Base-by-base conservation (phyloP, 768 basidiomycete species). In the Pisolithus microcarpus region DNA sequence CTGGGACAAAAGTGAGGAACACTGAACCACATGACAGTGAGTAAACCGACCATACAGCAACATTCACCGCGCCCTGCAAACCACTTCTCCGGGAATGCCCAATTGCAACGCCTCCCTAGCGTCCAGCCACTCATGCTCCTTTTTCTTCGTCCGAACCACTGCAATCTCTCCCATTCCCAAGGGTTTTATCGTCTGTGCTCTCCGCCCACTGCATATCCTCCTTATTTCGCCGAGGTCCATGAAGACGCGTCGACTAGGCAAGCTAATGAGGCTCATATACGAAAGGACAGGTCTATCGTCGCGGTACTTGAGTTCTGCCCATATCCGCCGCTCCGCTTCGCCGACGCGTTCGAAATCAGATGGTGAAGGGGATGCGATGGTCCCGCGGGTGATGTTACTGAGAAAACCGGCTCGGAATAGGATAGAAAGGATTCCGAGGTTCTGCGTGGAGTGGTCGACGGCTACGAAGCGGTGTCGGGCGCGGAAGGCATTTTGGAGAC, bases 261-360 rank as follows among this genome's bases (percentile, higher is more conserved):
- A 84, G 69, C 85, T 88, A 58, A 98, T 75, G 65, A 95, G 79
- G 45, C 79, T 71, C 84, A 97, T 92, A 57, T 75, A 62, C 48
- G 71, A 74, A 54, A 99, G 74, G 19, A 97, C 91, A 5, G 93
- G 90, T 28, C 80, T 74, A 65, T 96, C 90, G 58, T 91, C 83
- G 46, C 95, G 80, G 72, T 95, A 94, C 71, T 99, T 99, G 57
- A 97, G 81, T 46, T 85, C 82, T 2, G 90, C 90, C 92, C 95
- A 96, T 68, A 98, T 88, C 36, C 92, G 81, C 30, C 78, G 77
- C 51, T 91, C 77, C 1, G 82, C 76, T 28, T 85, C 80, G 54
- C 75, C 71, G 10, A 76, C 83, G 2, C 61, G 55, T 50, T 72
- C 60, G 65, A 93, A 97, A 11, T 73, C 73, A 4, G 61, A 55